phyloP scores from a whole-genome alignment of 495 filamentous ascomycete genomes.

The Penicillium goetzii region DNA sequence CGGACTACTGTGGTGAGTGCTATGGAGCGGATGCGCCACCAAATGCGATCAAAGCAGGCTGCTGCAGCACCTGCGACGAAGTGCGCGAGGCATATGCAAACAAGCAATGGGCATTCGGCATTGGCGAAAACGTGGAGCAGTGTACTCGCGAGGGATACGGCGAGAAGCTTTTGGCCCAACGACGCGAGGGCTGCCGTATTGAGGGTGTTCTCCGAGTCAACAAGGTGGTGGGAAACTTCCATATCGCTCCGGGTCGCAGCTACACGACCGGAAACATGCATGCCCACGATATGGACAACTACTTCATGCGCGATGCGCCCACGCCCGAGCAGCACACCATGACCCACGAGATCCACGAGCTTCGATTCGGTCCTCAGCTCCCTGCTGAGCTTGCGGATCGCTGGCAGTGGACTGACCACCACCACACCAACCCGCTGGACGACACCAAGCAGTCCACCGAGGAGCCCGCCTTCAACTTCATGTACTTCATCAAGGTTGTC shows the following conservation, averaged over 20 bases:
- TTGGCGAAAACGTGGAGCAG: constrained; percentile 91
- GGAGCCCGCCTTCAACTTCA: constrained; percentile 88
- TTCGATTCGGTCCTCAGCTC: constrained; percentile 92
- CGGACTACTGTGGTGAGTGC: constrained; percentile 91
- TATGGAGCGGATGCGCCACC: constrained; percentile 78
- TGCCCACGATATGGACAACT: constrained; percentile 95
- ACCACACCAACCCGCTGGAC: constrained; percentile 93
- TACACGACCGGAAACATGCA: constrained; percentile 96
- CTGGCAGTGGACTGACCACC: constrained; percentile 86
- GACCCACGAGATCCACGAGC: constrained; percentile 84
- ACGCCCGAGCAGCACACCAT: constrained; percentile 77
- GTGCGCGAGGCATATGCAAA: constrained; percentile 91
- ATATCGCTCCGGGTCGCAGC: constrained; percentile 91
- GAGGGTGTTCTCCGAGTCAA: constrained; percentile 93
- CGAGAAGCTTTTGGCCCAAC: constrained; percentile 82
- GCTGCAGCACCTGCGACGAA: constrained; percentile 97
- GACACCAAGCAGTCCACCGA: constrained; percentile 72
- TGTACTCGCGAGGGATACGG: constrained; percentile 93
- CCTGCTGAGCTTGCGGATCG: constrained; percentile 68
- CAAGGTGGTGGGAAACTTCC: constrained; percentile 98
- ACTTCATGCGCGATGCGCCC: constrained; percentile 61
- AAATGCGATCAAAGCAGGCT: constrained; percentile 72
- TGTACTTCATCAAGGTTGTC: constrained; percentile 99
- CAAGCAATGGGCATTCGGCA: constrained; percentile 89
- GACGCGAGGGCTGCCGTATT: constrained; percentile 90